Base-by-base conservation (phyloP, 768 basidiomycete genomes). In the Podaxis mareebaensis region DNA sequence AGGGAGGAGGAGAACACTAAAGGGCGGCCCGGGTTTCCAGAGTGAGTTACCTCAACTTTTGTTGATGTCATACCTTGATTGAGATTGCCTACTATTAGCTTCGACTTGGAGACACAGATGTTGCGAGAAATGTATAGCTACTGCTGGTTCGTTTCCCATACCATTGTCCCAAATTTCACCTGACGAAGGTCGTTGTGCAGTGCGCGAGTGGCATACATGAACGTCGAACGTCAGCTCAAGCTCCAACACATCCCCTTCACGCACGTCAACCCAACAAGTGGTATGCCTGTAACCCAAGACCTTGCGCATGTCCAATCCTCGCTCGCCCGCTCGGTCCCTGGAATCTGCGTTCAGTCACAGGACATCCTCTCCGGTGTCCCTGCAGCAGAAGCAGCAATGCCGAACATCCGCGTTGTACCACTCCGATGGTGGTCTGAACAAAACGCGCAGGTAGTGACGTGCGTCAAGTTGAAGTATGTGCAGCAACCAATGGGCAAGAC, bases 391-490 rank as follows among this genome's bases (percentile, higher is more conserved):
- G 94, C 94, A 3, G 94, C 94, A 4, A 93, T 95, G 92, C 88
- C 93, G 6, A 94, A 93, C 70, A 93, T 96, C 57, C 88, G 90
- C 42, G 90, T 96, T 55, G 90, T 93, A 66, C 91, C 93, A 7
- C 79, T 93, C 15, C 89, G 93, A 65, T 96, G 95, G 95, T 96
- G 95, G 95, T 90, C 89, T 3, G 86, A 90, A 53, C 86, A 86
- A 66, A 87, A 85, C 65, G 89, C 89, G 2, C 85, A 88, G 74
- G 80, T 78, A 46, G 88, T 95, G 22, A 96, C 93, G 0, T 93
- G 91, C 66, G 93, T 96, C 40, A 95, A 94, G 72, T 80, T 96
- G 33, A 93, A 93, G 75, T 93, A 94, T 67, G 92, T 93, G 33
- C 92, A 93, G 69, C 91, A 93, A 67, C 89, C 92, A 0, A 84